Percentiles rank a stretch among this genome's conserved stretches.
These are phyloP conservation scores for Lumnitzera littorea DNA, from an alignment of 345 rosid genomes.

Conservation along the genomic window DNA sequence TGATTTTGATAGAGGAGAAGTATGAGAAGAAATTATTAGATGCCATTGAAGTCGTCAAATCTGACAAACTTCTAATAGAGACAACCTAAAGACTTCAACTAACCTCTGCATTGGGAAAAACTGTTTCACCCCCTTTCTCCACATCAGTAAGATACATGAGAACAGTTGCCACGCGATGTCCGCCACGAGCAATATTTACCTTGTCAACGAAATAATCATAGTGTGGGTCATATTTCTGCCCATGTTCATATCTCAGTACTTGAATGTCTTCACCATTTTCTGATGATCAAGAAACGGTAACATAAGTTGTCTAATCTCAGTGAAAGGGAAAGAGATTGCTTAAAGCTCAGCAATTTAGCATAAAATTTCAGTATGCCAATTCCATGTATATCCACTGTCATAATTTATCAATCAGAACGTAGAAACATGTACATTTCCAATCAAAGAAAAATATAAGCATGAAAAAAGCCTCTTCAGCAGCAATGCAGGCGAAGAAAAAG, in stretches of 20 bases:
- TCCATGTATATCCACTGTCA: no score
- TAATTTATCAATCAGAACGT: no score
- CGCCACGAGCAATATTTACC: slow-evolving; percentile 89
- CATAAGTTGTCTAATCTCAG: slow-evolving; percentile 4
- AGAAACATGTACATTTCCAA: no score
- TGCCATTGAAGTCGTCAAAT: no score
- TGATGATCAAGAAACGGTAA: slow-evolving; percentile 16
- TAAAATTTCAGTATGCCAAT: no score
- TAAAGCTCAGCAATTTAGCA: no score
- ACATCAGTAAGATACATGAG: slow-evolving; percentile 90
- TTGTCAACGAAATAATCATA: slow-evolving; percentile 83
- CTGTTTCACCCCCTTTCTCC: slow-evolving; percentile 91
- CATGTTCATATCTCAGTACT: slow-evolving; percentile 78
- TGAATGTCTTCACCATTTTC: slow-evolving; percentile 96
- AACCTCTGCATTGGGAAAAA: slow-evolving; percentile 87
- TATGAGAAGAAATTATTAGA: not conserved
- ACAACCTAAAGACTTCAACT: slow-evolving; percentile 8
- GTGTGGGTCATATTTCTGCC: slow-evolving; percentile 90
- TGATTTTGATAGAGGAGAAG: not conserved
- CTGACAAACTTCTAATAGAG: not conserved
- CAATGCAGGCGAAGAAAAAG: not conserved
- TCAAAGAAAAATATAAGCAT: no score
- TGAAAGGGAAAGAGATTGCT: not conserved
- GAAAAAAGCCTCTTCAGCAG: no score
- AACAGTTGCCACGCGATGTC: slow-evolving; percentile 84